Evolutionary conservation across 768 basidiomycete genomes (phyloP).

Genomic region (Tulasnella sp.): DNA sequence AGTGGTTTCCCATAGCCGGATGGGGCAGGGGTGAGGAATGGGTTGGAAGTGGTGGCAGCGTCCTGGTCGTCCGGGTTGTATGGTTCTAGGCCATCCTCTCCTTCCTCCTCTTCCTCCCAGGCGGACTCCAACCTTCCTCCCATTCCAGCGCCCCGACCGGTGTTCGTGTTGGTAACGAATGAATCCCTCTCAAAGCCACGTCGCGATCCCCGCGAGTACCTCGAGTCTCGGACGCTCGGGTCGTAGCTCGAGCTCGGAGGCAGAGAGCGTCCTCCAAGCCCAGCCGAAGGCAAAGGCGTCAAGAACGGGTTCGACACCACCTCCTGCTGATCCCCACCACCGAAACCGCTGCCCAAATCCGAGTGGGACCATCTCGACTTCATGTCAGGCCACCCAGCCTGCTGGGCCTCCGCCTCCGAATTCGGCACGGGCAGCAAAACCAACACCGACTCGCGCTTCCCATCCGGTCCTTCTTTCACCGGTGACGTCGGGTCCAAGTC

Average conservation of each 20-base stretch:
- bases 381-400: neutral
- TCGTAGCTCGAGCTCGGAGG: neutral
- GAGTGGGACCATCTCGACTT: conserved; percentile 8
- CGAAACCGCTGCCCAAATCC: neutral
- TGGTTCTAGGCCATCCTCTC: neutral
- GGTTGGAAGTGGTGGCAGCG: neutral
- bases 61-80: neutral
- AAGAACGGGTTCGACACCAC: conserved; percentile 12
- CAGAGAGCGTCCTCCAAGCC: neutral
- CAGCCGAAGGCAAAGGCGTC: neutral
- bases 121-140: conserved; percentile 6
- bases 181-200: neutral
- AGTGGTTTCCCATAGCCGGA: neutral
- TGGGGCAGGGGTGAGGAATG: neutral
- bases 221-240: neutral
- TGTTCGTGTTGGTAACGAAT: neutral
- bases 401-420: neutral
- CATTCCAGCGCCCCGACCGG: neutral
- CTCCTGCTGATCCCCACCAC: neutral
- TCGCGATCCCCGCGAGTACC: neutral
- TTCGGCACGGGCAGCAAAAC: conserved; percentile 20
- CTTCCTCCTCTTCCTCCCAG: conserved; percentile 14
- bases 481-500: neutral
- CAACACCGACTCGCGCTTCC: conserved; percentile 26
- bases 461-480: conserved; percentile 1